Base-by-base conservation (phyloP, 2,329 filamentous ascomycete genomes). In the Colletotrichum euphorbiae region DNA sequence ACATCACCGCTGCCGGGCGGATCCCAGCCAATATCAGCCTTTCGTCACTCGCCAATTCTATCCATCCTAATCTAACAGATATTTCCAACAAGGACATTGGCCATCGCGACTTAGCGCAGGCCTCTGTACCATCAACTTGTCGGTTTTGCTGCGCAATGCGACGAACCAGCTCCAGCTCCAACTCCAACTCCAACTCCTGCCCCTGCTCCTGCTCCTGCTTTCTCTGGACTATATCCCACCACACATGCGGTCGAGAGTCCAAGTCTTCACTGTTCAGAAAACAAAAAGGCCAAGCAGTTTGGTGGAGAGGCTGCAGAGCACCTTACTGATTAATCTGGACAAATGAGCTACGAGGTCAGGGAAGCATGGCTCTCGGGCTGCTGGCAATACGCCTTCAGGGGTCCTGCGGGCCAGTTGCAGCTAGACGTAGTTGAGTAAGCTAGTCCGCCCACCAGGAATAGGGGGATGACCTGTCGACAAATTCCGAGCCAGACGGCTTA, bases 291-390 rank as follows among this genome's bases (percentile, higher is more conserved):
- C 61, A 59, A 65, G 46, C 40, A 11, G 28, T 66, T 55, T 69
- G 66, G 54, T 59, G 66, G 54, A 38, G 66, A 48, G 36, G 15
- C 54, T 28, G 33, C 61, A 68, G 61, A 60, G 61, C 62, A 66
- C 66, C 61, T 69, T n/a, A n/a, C n/a, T n/a, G n/a, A n/a, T n/a
- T 69, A 60, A 69, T 69, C 48, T 66, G 54, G 66, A 66, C 61
- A 60, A 66, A 69, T 60, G 61, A 69, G 54, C 48, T 38, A 33
- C 33, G 42, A 60, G 40, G 36, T 50, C 54, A 68, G 65, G 54
- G 61, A 38, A 57, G 31, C 38, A 62, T 46, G 60, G 52, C 60
- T 59, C 52, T 59, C 61, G 46, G 60, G n/a, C n/a, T n/a, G n/a
- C n/a, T n/a, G n/a, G 54, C 61, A 68, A 59, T 42, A 60, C 24